Conservation (phyloP, 2,329 filamentous ascomycete genomes). For the Colletotrichum sp. region DNA sequence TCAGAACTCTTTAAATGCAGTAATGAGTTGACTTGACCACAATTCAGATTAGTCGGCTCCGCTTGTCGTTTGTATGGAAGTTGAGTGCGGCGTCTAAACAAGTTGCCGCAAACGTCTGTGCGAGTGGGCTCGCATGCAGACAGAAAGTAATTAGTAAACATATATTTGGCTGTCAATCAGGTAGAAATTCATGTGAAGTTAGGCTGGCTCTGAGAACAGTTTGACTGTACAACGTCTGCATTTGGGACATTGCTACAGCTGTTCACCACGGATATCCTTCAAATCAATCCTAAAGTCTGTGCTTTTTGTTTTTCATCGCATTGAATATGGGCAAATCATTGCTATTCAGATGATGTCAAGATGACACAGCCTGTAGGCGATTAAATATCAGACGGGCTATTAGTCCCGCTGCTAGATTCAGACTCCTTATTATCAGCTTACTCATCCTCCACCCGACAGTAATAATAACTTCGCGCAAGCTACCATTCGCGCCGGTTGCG, state of each 20-base stretch:
- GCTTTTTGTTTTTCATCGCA: background rate
- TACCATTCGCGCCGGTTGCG: background rate
- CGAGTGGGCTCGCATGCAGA: background rate
- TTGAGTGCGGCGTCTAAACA: background rate
- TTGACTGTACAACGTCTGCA: background rate
- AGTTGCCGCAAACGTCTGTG: background rate
- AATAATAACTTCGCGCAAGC: background rate
- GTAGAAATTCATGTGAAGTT: too few species aligned
- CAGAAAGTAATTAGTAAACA: background rate
- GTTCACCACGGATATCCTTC: background rate
- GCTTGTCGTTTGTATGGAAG: background rate
- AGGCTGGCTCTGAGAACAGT: too few species aligned
- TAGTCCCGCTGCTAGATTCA: background rate
- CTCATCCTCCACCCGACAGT: background rate
- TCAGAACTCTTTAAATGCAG: background rate
- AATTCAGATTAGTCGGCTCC: background rate
- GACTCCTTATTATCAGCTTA: background rate
- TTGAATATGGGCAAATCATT: background rate
- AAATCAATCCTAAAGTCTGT: background rate
- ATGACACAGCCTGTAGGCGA: background rate
- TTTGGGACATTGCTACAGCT: background rate
- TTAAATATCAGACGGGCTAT: background rate
- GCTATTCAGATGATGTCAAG: background rate
- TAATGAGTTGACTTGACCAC: background rate
- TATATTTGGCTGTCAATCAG: too few species aligned